Evolutionary conservation across 2,329 filamentous ascomycete genomes (phyloP).

Genomic region (Exophiala alcalophila): DNA sequence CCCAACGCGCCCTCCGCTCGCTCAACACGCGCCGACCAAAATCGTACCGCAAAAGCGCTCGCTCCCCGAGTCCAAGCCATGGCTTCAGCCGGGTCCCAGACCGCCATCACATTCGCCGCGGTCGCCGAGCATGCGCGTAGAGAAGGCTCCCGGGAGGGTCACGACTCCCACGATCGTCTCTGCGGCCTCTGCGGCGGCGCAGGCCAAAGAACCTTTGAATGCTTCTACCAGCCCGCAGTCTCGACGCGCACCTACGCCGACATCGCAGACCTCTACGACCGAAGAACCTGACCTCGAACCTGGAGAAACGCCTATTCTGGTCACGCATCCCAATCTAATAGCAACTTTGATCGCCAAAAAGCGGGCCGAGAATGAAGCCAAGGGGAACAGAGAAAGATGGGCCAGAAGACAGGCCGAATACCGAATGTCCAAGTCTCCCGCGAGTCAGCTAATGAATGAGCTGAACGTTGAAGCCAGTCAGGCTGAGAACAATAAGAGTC

Average conservation of each 20-base stretch:
- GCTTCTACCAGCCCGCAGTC: neutral
- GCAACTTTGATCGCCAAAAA: slow-evolving; percentile 22
- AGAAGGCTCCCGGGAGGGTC: neutral
- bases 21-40: slow-evolving; percentile 2
- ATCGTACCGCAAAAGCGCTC: slow-evolving; percentile 9
- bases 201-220: neutral
- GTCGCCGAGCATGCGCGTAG: too few relatives aligned
- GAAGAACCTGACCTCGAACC: slow-evolving; percentile 19
- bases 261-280: neutral
- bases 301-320: slow-evolving; percentile 17
- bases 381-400: slow-evolving; percentile 21
- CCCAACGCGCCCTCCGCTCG: neutral
- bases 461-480: slow-evolving; percentile 3
- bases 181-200: neutral
- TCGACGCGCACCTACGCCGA: slow-evolving; percentile 1
- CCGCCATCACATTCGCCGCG: too few relatives aligned
- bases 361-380: slow-evolving; percentile 23
- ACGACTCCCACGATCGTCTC: neutral
- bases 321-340: slow-evolving; percentile 21
- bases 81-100: slow-evolving; percentile 7
- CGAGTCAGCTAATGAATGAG: slow-evolving; percentile 11
- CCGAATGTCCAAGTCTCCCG: slow-evolving; percentile 15
- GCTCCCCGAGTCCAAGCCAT: slow-evolving; percentile 9
- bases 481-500: neutral
- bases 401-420: slow-evolving; percentile 20